Conservation (phyloP, 2,329 filamentous ascomycete genomes). For the Claviceps cyperi region DNA sequence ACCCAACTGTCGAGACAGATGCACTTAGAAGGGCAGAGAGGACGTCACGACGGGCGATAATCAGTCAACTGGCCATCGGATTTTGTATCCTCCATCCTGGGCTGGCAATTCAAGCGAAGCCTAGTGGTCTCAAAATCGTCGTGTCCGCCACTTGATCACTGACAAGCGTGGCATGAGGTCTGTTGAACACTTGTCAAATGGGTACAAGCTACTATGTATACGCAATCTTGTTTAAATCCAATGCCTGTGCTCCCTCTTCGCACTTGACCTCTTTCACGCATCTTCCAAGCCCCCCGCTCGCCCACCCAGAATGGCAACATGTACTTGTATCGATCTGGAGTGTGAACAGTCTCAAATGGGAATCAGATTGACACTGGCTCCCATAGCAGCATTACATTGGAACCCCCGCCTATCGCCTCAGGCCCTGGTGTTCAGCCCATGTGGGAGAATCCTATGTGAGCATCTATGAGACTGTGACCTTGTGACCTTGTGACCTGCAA, state of each 20-base stretch:
- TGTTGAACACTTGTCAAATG: too few relatives aligned
- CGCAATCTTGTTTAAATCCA: too few relatives aligned
- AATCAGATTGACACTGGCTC: background rate
- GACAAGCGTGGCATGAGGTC: too few relatives aligned
- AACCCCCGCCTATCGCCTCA: background rate
- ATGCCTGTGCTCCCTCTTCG: too few relatives aligned
- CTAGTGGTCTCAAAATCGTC: too few relatives aligned
- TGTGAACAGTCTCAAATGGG: background rate
- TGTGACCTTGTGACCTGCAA: background rate
- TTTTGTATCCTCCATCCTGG: background rate
- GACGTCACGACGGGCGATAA: background rate
- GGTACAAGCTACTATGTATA: too few relatives aligned
- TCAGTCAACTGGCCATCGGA: background rate
- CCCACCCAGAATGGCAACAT: background rate
- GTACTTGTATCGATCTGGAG: background rate
- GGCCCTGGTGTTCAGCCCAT: background rate
- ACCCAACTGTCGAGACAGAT: background rate
- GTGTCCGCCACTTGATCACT: too few relatives aligned
- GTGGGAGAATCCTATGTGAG: background rate
- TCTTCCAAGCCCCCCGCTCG: too few relatives aligned
- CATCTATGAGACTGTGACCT: too few relatives aligned
- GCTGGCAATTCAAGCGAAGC: background rate
- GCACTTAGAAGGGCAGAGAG: background rate
- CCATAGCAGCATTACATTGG: background rate
- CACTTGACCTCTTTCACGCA: too few relatives aligned